phyloP scores from a whole-genome alignment of 257 asterid genomes.

The Solanum infundibuliforme region DNA sequence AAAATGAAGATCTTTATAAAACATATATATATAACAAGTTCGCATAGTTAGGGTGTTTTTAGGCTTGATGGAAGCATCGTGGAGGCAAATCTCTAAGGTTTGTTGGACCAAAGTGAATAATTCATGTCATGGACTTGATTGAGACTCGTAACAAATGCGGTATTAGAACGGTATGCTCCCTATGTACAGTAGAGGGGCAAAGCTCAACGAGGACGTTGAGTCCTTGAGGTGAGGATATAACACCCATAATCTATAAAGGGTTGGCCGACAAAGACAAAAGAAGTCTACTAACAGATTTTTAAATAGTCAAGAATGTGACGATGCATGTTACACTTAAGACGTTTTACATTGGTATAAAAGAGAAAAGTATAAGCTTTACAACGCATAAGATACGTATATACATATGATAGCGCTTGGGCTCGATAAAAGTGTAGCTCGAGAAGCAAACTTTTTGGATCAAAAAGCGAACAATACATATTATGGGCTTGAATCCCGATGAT shows the following conservation, averaged over 20 bases:
- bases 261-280: background rate
- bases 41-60: background rate
- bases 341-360: too few relatives aligned
- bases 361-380: too few relatives aligned
- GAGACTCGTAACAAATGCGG: background rate
- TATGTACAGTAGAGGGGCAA: background rate
- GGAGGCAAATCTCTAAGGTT: background rate
- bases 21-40: background rate
- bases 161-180: background rate
- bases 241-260: background rate
- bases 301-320: background rate
- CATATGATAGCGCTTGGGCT: background rate
- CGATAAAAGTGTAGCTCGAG: background rate
- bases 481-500: background rate
- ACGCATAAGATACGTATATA: background rate
- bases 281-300: background rate
- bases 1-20: too few relatives aligned
- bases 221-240: too few relatives aligned
- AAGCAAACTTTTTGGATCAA: background rate
- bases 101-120: background rate
- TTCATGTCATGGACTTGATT: background rate
- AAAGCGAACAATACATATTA: background rate
- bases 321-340: background rate
- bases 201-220: background rate
- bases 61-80: background rate